Base-by-base conservation (phyloP, 2,329 filamentous ascomycete species). In the Epichloe gansuensis region DNA sequence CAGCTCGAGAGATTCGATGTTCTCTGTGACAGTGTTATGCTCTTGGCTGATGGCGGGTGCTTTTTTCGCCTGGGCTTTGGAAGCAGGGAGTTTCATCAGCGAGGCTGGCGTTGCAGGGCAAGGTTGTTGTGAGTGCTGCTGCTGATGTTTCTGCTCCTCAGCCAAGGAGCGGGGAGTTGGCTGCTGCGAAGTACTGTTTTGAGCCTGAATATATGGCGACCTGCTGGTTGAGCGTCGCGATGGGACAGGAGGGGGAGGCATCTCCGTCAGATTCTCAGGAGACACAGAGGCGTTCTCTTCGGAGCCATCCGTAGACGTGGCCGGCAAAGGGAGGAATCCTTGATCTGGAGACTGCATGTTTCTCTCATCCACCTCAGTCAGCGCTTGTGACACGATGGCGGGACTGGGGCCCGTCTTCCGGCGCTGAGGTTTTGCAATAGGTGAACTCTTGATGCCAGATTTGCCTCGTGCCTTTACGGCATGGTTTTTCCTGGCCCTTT, bases 101-200 rank as follows among this genome's bases (percentile, higher is more conserved):
- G 89, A 95, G 8, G 90, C 88, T 1, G 89, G 89, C 0, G 89
- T 95, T 1, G 88, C 89, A 11, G 87, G 87, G 50, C 82, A 80
- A 59, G 70, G 72, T 49, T 72, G 73, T 23, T 51, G 56, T 23
- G 39, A 43, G 23, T 50, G 45, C 34, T 42, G 54, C 40, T 48
- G 53, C 43, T 46, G 17, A 35, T 51, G 55, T 21, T 36, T 53
- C 36, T 49, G 49, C 43, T 53, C 51, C n/a, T 52, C 52, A 1
- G 48, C 36, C 40, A 49, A 21, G 12, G 52, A 52, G 11, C 48
- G 54, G 41, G 49, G 50, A n/a, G 40, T 54, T 3, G 60, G 60
- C 31, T 62, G 61, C 47, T 62, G 59, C 13, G 60, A 56, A 43
- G 53, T 60, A 27, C 58, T 60, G 46, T 66, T 73, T 59, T 83